phyloP scores from a whole-genome alignment of 495 filamentous ascomycete species.

The Aspergillus hancockii region DNA sequence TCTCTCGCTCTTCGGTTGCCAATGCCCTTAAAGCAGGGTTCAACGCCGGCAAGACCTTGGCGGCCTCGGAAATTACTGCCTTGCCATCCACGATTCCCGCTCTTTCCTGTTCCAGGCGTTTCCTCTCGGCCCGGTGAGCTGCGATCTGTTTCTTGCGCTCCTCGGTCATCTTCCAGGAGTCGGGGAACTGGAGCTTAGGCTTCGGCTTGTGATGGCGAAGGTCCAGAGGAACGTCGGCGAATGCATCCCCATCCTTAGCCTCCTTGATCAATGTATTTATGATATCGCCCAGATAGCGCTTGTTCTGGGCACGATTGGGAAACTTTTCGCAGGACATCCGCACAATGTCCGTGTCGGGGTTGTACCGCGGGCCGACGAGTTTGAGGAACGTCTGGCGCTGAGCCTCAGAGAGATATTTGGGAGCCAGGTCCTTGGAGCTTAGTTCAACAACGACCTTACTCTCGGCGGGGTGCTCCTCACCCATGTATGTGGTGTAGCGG shows the following conservation, averaged over 20 bases:
- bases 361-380: slow-evolving; percentile 83
- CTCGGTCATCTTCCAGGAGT: slow-evolving; percentile 75
- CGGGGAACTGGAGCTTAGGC: slow-evolving; percentile 68
- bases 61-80: slow-evolving; percentile 34
- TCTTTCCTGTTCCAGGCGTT: slow-evolving; percentile 26
- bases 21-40: slow-evolving; percentile 36
- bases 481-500: slow-evolving; percentile 96
- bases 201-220: slow-evolving; percentile 81
- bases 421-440: slow-evolving; percentile 63
- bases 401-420: slow-evolving; percentile 55
- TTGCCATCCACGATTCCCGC: slow-evolving; percentile 41
- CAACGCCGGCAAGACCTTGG: slow-evolving; percentile 34
- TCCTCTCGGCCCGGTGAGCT: slow-evolving; percentile 51
- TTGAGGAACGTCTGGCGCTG: slow-evolving; percentile 85
- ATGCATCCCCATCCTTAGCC: slow-evolving; percentile 81
- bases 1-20: slow-evolving; percentile 40
- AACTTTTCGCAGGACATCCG: slow-evolving; percentile 92
- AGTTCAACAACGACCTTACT: slow-evolving; percentile 94
- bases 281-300: slow-evolving; percentile 82
- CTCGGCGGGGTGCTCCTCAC: slow-evolving; percentile 87
- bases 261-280: slow-evolving; percentile 72
- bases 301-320: slow-evolving; percentile 88
- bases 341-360: slow-evolving; percentile 79
- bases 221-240: slow-evolving; percentile 88
- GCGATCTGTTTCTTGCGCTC: slow-evolving; percentile 65